Base-by-base conservation (phyloP, 202 grass and related monocot genomes). In the Digitaria exilis region DNA sequence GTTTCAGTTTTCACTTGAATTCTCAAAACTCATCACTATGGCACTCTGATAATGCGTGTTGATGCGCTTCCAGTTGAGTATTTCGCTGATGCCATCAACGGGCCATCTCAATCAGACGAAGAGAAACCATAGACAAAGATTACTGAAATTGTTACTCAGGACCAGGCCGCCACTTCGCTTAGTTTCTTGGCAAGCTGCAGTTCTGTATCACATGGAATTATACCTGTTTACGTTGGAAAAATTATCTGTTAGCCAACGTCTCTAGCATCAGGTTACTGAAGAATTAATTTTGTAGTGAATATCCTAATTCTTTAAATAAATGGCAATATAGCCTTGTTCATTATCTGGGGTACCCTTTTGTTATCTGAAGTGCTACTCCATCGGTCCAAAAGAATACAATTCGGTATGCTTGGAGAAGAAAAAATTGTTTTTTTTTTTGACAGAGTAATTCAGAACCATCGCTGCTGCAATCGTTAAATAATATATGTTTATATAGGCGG, bases 21-120 rank as follows among this genome's bases (percentile, higher is more conserved):
- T 69, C 55, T 81, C 9, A 48, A 73, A 78, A 29, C 7, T 17
- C 37, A n/a, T 21, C 39, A 70, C 14, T 60, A 28, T 31, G 49
- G 8, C 41, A 43, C 12, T 19, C 41, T 85, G 69, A 65, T 50
- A 15, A 35, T 69, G 14, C 65, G 7, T 88, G 44, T 77, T 77
- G 21, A n/a, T 24, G 58, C 76, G 52, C 67, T 86, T 76, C 82
- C 81, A 97, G 94, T 94, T 58, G 94, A 97, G 73, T 97, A 97
- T 52, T 97, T 97, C 10, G 85, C 89, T 0, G 91, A 94, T 82
- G 76, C 80, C 9, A 87, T 91, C 54, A 78, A 86, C 16, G 89
- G 82, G 21, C 77, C 94, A 49, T 85, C 82, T 78, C 91, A 94
- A 52, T 97, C 91, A 28, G 94, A 97, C 24, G 91, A 94, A 80